Evolutionary conservation across 139 green algal genomes (phyloP).

Genomic region (Raphidocelis subcapitata): DNA sequence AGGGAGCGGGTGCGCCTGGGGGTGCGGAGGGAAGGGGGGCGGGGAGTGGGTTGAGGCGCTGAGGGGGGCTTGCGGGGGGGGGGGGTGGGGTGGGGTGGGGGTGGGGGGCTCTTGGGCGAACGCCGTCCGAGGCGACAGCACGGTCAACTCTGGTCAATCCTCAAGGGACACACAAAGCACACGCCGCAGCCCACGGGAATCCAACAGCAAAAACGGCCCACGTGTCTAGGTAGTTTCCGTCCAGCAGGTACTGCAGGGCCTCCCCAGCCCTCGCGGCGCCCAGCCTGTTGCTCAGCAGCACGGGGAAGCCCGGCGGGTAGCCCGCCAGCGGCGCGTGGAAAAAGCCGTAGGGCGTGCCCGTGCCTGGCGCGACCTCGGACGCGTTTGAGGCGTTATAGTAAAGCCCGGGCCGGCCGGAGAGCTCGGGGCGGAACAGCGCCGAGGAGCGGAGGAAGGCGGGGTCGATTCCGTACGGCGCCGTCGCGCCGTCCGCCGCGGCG

Average conservation of each 20-base stretch:
- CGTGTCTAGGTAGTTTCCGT: slow-evolving; percentile 50
- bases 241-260: slow-evolving; percentile 29
- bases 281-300: slow-evolving; percentile 34
- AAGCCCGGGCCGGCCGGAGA: slow-evolving; percentile 4
- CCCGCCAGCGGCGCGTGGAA: slow-evolving; percentile 8
- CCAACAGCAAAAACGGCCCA: no score
- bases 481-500: not conserved
- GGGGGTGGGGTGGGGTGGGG: no score
- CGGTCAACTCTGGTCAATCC: no score
- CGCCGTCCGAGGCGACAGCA: no score
- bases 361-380: slow-evolving; percentile 6
- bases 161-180: no score
- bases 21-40: no score
- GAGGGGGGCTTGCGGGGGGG: no score
- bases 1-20: slow-evolving; percentile 6
- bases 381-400: slow-evolving; percentile 41
- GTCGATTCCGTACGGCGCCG: slow-evolving; percentile 40
- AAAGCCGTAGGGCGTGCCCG: slow-evolving; percentile 37
- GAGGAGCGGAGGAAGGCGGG: slow-evolving; percentile 37
- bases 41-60: no score
- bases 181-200: no score
- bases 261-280: not conserved
- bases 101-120: no score
- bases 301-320: slow-evolving; percentile 35
- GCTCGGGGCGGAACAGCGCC: slow-evolving; percentile 27